Evolutionary conservation across 139 green algal genomes (phyloP), one percentile per base, ranked within the genome.

Genomic region (Closterium sp.): DNA sequence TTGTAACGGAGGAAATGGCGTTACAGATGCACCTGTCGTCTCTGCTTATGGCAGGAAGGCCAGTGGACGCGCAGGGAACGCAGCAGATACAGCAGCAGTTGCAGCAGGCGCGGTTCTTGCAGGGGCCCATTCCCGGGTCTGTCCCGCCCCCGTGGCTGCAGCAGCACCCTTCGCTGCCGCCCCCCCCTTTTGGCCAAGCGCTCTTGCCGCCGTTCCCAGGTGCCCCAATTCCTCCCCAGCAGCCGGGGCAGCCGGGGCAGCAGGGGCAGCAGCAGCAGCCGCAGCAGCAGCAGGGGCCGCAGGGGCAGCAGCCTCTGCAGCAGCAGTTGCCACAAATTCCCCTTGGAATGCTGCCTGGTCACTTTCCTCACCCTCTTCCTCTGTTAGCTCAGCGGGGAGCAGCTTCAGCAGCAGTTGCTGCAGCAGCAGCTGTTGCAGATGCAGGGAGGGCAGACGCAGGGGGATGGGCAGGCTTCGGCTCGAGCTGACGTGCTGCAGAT

Each of bases 401-500:
- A 87, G 85, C 85, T 32, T 30, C 85, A 87, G 85, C 85, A 87
- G 85, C 85, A 87, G 85, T 27, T 32, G 85, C 21, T 32, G 85
- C 85, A 87, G 85, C 85, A 87, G 85, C 85, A 87, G 85, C 21
- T 32, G 85, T 24, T 32, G 85, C 85, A 87, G 85, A 19, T 79
- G 62, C 62, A 79, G 17, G 62, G 62, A 24, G 62, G 62, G 62
- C 62, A 79, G 62, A 22, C 19, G 62, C 62, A 79, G 62, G 19
- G 62, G 27, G 62, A 79, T 79, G 62, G 17, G 1, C 62, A 79
- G 19, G 19, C 17, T 13, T 79, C 62, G 17, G 62, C 17, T 13
- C 17, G 17, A 27, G 62, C 62, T 79, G 62, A 79, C 62, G 17
- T 24, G 62, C 19, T 24, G 62, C 85, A 87, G 85, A 22, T 29